phyloP scores from a whole-genome alignment of 2,329 filamentous ascomycete species.

The Plenodomus tracheiphilus region DNA sequence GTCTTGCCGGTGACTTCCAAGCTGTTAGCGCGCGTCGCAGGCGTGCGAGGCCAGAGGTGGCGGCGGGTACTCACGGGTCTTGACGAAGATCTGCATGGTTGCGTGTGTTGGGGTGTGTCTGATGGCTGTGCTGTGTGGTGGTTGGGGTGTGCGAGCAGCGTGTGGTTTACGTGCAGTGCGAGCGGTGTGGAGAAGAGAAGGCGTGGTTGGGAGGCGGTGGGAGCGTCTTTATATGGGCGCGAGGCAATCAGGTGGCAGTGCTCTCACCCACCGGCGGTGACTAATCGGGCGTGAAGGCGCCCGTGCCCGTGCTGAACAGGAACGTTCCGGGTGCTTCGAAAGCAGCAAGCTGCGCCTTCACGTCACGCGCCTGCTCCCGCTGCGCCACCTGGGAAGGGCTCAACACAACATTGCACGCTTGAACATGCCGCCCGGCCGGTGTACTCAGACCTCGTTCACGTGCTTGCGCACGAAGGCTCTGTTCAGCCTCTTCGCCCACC shows the following conservation, averaged over 20 bases:
- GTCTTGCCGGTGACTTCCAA: conserved; percentile 66
- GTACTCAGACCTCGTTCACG: no score
- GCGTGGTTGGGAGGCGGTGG: conserved; percentile 19
- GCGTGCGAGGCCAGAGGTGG: conserved; percentile 13
- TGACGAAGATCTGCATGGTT: conserved; percentile 95
- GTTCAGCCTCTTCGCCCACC: not conserved
- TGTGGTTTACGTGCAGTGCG: conserved; percentile 13
- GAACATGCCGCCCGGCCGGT: no score
- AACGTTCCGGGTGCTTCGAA: conserved; percentile 41
- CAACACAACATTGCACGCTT: no score
- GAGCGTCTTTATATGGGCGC: conserved; percentile 32
- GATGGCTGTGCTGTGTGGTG: conserved; percentile 6
- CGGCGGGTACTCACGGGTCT: conserved; percentile 73
- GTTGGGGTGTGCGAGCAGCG: conserved; percentile 9
- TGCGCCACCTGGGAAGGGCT: no score
- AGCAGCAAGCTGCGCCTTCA: not conserved
- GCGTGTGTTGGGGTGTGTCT: conserved; percentile 13
- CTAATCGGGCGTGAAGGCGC: conserved; percentile 34
- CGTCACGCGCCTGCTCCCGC: no score
- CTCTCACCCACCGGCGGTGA: conserved; percentile 28
- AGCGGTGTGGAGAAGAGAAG: conserved; percentile 17
- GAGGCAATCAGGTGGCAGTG: conserved; percentile 39
- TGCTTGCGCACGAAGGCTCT: not conserved
- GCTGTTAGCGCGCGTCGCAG: conserved; percentile 38
- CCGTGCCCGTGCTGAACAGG: conserved; percentile 37